Conservation (phyloP, 148 eudicot species). For the Rhododendron kiyosumense region DNA sequence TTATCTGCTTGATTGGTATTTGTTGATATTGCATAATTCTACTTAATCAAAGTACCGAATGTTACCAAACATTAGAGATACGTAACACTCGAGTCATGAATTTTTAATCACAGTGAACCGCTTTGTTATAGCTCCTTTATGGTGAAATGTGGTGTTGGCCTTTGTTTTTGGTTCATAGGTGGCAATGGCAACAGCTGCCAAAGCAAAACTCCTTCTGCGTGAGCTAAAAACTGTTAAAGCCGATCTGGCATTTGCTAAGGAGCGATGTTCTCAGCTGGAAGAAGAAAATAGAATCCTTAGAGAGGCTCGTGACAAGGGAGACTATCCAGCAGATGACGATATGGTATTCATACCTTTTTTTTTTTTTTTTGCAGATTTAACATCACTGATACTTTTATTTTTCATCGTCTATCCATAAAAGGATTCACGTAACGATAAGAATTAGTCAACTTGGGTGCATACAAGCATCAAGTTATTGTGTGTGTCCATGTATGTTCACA, state of each 20-base stretch:
- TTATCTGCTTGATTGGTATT: not conserved
- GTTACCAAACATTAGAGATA: not conserved
- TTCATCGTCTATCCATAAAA: not conserved
- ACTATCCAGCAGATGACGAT: slow-evolving; percentile 83
- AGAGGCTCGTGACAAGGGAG: slow-evolving; percentile 76
- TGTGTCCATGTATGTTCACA: not conserved
- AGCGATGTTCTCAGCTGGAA: slow-evolving; percentile 85
- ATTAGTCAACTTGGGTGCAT: not conserved
- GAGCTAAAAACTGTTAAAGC: slow-evolving; percentile 95
- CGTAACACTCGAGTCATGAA: not conserved
- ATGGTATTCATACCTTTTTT: slow-evolving; percentile 43
- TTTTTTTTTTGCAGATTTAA: not conserved
- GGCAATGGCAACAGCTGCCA: slow-evolving; percentile 98
- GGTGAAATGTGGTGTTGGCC: slow-evolving; percentile 13
- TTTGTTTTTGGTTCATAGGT: slow-evolving; percentile 54
- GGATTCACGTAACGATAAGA: not conserved
- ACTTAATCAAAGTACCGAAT: not conserved
- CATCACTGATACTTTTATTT: not conserved
- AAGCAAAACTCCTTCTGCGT: slow-evolving; percentile 86
- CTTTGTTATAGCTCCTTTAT: slow-evolving; percentile 1
- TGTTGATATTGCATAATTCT: not conserved
- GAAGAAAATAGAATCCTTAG: slow-evolving; percentile 84
- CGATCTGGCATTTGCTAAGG: slow-evolving; percentile 86
- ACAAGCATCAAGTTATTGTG: not conserved
- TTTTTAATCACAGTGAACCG: not conserved